Base-by-base conservation (phyloP, 1,284 basidiomycete genomes). In the Microbotryum violaceum region DNA sequence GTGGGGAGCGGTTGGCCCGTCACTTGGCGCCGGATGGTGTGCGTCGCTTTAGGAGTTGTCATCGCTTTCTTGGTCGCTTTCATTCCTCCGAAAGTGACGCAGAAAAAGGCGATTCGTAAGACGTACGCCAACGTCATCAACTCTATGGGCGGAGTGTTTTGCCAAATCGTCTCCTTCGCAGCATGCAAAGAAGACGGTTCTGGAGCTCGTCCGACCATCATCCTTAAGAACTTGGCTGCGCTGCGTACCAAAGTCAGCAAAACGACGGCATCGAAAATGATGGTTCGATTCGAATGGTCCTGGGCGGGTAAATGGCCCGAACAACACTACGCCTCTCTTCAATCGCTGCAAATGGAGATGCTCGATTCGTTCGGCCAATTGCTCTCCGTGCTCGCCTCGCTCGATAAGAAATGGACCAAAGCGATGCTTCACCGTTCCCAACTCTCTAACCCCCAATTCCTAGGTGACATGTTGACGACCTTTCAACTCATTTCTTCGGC, bases 1-100 rank as follows among this genome's bases (percentile, higher is more conserved):
- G 72, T 66, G 59, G 75, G 68, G 25, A 77, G 49, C 69, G 80
- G 80, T 0, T 80, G 76, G 74, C 72, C 73, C 12, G 77, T 79
- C 9, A 77, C 76, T 0, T 80, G 79, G 79, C 67, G 76, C 1
- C 72, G 80, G 2, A 54, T 65, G 25, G 59, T 66, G 4, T 49
- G 54, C 21, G 50, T 55, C 20, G 12, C 49, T n/a, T 42, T 57
- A 16, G 57, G 57, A 48, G 45, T 64, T 50, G 31, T 47, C 1
- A 55, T 61, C 33, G 65, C 68, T 7, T 69, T 63, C 54, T 42
- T 68, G 33, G 49, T 55, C 20, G 61, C 65, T 0, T 62, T 64
- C 49, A 8, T 69, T 0, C 68, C 68, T 14, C 65, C 65, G 0
- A 48, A 44, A 1, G 52, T 57, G 8, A 61, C 63, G 3, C 68